Conservation (phyloP, 129 eudicot genomes). For the Apium graveolens region DNA sequence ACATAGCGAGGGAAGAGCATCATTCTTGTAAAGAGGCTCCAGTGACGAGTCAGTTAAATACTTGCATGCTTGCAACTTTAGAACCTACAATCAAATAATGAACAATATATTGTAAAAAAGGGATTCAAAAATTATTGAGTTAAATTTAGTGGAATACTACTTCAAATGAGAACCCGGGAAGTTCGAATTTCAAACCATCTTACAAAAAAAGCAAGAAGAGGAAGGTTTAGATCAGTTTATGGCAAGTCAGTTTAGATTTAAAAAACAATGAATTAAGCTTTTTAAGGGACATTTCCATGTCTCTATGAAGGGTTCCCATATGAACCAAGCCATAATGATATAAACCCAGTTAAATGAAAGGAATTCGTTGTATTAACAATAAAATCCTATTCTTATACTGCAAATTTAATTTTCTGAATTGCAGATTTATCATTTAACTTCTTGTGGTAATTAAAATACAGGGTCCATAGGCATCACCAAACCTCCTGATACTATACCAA, state of each 20-base stretch:
- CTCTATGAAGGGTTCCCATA: background rate
- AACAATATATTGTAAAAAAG: background rate
- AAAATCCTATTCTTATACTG: background rate
- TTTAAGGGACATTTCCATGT: too few species aligned
- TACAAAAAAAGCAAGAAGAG: background rate
- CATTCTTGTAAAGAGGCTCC: constrained; percentile 70
- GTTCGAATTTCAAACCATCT: background rate
- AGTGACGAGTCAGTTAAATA: constrained; percentile 71
- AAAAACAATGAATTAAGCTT: background rate
- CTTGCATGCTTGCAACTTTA: constrained; percentile 98
- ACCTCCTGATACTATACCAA: background rate
- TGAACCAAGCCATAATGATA: background rate
- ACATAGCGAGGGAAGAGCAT: constrained; percentile 74
- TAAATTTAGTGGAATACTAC: background rate
- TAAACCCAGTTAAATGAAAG: background rate
- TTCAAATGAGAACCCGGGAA: background rate
- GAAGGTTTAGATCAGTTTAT: background rate
- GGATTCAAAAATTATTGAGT: background rate
- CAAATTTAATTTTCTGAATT: background rate
- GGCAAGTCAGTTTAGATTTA: too few species aligned
- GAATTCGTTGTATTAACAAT: background rate
- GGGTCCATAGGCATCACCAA: background rate
- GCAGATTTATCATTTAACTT: background rate
- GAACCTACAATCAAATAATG: constrained; percentile 33
- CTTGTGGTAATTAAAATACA: background rate